These are phyloP conservation scores for Fraxinus angustifolia DNA, from an alignment of 305 asterid genomes.

Conservation along the genomic window DNA sequence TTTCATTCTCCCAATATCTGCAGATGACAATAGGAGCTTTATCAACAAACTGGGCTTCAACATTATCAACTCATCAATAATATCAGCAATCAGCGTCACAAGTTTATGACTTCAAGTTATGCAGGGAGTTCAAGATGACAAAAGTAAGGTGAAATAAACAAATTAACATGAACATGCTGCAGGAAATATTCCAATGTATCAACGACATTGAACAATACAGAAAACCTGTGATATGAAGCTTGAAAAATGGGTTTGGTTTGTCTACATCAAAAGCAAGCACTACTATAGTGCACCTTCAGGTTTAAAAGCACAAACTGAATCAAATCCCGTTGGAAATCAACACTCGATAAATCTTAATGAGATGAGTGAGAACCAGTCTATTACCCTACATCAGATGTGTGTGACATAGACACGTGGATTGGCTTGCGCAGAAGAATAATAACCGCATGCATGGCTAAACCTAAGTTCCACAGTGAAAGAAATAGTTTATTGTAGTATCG, in stretches of 20 bases:
- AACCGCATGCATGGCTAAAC: constrained; percentile 4
- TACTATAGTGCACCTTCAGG: background rate
- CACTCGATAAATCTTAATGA: background rate
- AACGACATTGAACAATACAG: background rate
- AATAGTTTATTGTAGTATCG: background rate
- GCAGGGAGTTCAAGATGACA: background rate
- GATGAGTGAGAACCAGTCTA: background rate
- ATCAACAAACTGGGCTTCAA: background rate
- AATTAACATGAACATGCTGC: background rate
- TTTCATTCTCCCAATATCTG: constrained; percentile 93
- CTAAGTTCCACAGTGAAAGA: background rate
- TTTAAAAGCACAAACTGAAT: background rate
- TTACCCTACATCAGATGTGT: background rate
- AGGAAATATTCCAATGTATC: background rate
- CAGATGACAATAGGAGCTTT: constrained; percentile 17
- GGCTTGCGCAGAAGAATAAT: background rate
- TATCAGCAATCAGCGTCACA: background rate
- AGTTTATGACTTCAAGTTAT: background rate
- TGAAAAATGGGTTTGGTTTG: background rate
- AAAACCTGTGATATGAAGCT: background rate
- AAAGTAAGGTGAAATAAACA: background rate
- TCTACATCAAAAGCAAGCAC: background rate
- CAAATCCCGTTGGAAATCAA: background rate
- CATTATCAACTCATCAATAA: background rate
- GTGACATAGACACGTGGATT: background rate